Conservation (phyloP, 441 rosid species). For the Pelargonium myrrhifolium region DNA sequence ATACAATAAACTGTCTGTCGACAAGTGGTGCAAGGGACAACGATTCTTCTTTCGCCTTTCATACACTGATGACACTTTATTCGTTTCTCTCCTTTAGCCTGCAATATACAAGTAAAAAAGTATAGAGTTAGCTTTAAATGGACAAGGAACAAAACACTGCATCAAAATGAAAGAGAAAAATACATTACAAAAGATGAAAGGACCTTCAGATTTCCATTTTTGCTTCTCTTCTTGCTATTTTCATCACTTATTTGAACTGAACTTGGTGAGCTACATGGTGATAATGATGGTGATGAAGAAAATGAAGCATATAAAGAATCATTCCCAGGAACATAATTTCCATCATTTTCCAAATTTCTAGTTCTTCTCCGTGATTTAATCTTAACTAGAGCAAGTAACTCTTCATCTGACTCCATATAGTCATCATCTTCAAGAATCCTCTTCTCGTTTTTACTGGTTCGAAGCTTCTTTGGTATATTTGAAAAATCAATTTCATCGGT, state of each 20-base stretch:
- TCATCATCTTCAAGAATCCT: no score
- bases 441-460: no score
- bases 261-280: conserved; percentile 11
- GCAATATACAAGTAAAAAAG: not conserved
- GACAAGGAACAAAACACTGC: not conserved
- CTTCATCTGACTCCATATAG: no score
- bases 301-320: conserved; percentile 6
- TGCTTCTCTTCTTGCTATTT: conserved; percentile 19
- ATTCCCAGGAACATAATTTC: conserved; percentile 1
- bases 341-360: conserved; percentile 5
- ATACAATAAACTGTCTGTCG: conserved; percentile 49
- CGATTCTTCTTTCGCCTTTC: conserved; percentile 48
- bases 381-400: no score
- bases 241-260: conserved; percentile 22
- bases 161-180: conserved; percentile 6
- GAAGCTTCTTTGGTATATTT: no score
- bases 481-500: no score
- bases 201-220: conserved; percentile 33
- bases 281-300: conserved; percentile 17
- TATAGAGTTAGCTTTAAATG: conserved; percentile 2
- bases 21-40: conserved; percentile 58
- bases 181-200: not conserved
- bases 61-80: conserved; percentile 76
- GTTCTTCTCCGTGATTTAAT: not conserved
- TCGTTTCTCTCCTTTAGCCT: conserved; percentile 22